These are phyloP conservation scores for Colletotrichum destructivum DNA, from an alignment of 2,329 filamentous ascomycete species.

Conservation along the genomic window DNA sequence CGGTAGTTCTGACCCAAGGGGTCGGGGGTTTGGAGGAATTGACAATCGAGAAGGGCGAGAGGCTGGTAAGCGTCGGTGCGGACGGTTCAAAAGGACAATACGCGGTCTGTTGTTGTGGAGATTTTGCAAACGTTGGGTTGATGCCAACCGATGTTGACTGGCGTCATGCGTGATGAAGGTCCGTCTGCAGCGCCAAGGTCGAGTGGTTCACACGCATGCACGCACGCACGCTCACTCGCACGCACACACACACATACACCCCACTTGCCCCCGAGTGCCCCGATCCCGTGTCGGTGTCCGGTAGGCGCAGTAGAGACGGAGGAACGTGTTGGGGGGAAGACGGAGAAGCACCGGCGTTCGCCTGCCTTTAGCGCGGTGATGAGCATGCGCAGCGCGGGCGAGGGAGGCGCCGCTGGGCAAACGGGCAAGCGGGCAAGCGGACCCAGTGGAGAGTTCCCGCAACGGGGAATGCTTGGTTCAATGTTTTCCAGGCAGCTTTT, in stretches of 20 bases:
- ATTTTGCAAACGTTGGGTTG: not conserved
- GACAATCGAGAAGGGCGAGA: not conserved
- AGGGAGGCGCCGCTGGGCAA: slow-evolving; percentile 4
- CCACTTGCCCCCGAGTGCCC: slow-evolving; percentile 16
- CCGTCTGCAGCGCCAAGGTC: slow-evolving; percentile 3
- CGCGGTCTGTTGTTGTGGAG: not conserved
- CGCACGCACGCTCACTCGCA: no score
- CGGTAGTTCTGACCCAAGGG: slow-evolving; percentile 4
- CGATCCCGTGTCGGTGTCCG: slow-evolving; percentile 25
- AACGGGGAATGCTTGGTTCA: not conserved
- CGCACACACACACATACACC: not conserved
- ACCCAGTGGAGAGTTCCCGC: not conserved
- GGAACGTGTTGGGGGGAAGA: not conserved
- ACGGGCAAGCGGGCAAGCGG: not conserved
- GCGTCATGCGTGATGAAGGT: not conserved
- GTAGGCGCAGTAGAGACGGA: slow-evolving; percentile 20
- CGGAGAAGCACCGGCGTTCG: slow-evolving; percentile 13
- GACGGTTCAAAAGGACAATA: not conserved
- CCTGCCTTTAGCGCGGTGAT: slow-evolving; percentile 17
- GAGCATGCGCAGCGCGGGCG: not conserved
- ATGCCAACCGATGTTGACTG: slow-evolving; percentile 1
- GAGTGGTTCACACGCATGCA: not conserved
- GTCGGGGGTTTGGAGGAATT: not conserved
- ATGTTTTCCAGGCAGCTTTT: not conserved
- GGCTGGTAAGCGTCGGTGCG: not conserved